Evolutionary conservation across 176 grass and related monocot genomes (phyloP).

Genomic region (Triticum turgidum): DNA sequence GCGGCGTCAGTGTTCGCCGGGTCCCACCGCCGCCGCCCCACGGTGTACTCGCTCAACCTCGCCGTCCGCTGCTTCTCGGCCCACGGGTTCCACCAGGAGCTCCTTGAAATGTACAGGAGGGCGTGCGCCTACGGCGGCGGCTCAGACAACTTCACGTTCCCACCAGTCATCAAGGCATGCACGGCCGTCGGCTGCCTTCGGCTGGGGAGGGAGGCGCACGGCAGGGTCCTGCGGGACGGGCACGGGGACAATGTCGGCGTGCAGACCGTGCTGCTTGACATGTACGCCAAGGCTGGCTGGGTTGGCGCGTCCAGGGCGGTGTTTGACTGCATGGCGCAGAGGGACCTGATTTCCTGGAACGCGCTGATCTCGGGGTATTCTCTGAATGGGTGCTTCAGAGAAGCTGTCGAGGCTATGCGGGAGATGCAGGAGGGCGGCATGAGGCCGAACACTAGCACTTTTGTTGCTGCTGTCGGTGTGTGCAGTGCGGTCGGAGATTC

Average conservation of each 20-base stretch:
- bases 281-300: constrained; percentile 55
- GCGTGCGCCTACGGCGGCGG: constrained; percentile 20
- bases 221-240: constrained; percentile 39
- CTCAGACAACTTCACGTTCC: constrained; percentile 60
- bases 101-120: constrained; percentile 46
- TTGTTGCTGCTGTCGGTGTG: constrained; percentile 36
- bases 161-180: constrained; percentile 63
- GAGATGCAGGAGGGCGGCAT: constrained; percentile 42
- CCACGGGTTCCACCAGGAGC: constrained; percentile 52
- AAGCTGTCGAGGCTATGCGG: constrained; percentile 36
- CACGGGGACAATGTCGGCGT: constrained; percentile 46
- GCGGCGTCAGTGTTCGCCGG: constrained; percentile 34
- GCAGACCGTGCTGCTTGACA: constrained; percentile 59
- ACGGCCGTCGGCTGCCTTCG: constrained; percentile 32
- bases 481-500: constrained; percentile 9
- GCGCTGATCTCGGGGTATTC: constrained; percentile 53
- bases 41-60: constrained; percentile 45
- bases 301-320: constrained; percentile 41
- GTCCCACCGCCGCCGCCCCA: not conserved
- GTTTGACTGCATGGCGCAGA: constrained; percentile 48
- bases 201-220: constrained; percentile 57
- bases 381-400: constrained; percentile 37
- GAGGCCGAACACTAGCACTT: constrained; percentile 47
- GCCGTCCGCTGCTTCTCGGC: constrained; percentile 52
- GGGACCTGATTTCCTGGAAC: constrained; percentile 70